Evolutionary conservation across 1,284 basidiomycete species (phyloP).

Genomic region (Vanrija humicola): DNA sequence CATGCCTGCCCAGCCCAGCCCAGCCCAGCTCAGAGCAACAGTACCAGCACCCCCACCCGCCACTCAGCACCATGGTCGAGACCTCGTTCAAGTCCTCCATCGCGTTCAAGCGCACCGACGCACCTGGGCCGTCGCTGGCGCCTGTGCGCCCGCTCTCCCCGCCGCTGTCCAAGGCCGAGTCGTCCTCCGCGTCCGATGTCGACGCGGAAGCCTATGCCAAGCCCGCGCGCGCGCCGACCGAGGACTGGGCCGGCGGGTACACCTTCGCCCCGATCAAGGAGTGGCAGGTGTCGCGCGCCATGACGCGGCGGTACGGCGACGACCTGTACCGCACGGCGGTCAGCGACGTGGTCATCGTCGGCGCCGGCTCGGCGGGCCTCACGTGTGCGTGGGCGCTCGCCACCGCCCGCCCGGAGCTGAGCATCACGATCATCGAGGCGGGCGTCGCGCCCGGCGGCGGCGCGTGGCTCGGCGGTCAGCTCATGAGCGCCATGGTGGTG

Average conservation of each 20-base stretch:
- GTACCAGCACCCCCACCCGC: background rate
- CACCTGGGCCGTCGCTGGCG: background rate
- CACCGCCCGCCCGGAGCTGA: slow-evolving; percentile 66
- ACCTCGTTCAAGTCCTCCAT: slow-evolving; percentile 25
- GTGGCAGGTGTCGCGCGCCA: slow-evolving; percentile 69
- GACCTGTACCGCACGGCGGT: slow-evolving; percentile 17
- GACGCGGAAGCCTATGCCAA: slow-evolving; percentile 51
- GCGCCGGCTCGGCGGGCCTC: slow-evolving; percentile 73
- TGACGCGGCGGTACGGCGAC: slow-evolving; percentile 64
- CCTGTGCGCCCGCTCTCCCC: slow-evolving; percentile 15
- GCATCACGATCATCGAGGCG: slow-evolving; percentile 76
- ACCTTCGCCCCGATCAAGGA: slow-evolving; percentile 69
- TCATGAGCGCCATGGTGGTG: slow-evolving; percentile 82
- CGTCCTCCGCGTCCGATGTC: slow-evolving; percentile 38
- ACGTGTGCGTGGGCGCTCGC: slow-evolving; percentile 73
- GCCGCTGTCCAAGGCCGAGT: slow-evolving; percentile 7
- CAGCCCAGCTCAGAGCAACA: too few species aligned
- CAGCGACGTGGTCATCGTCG: slow-evolving; percentile 69
- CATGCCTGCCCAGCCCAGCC: background rate
- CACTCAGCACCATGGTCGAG: background rate
- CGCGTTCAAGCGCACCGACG: slow-evolving; percentile 18
- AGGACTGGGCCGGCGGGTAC: slow-evolving; percentile 53
- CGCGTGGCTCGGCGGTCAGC: slow-evolving; percentile 74
- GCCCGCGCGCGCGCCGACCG: background rate
- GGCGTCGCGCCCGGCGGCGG: slow-evolving; percentile 69